Conservation (phyloP, 352 stramenopile species). For the Hyaloperonospora arabidopsidis region DNA sequence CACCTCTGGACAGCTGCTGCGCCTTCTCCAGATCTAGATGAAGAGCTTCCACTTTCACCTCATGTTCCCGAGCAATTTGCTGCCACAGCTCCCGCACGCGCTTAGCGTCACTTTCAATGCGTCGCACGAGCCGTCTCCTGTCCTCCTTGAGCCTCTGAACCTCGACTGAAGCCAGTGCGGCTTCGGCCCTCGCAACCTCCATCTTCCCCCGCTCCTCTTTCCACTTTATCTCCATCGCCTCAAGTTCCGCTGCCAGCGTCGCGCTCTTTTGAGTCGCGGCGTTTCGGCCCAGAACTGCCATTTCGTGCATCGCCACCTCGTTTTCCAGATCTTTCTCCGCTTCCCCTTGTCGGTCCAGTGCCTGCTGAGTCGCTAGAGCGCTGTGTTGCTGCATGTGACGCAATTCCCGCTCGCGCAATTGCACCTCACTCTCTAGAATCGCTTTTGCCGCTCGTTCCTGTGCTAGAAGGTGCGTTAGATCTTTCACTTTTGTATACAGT, state of each 20-base stretch:
- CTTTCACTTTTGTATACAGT: constrained; percentile 39
- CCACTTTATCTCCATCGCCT: constrained; percentile 45
- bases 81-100: constrained; percentile 72
- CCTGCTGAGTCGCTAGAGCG: constrained; percentile 39
- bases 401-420: constrained; percentile 61
- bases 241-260: constrained; percentile 39
- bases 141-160: constrained; percentile 34
- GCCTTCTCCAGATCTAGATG: constrained; percentile 35
- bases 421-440: constrained; percentile 49
- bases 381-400: constrained; percentile 56
- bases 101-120: constrained; percentile 63
- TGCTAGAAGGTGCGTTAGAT: constrained; percentile 37
- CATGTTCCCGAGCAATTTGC: constrained; percentile 65
- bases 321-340: constrained; percentile 61
- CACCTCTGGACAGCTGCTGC: constrained; percentile 19
- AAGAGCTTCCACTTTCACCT: constrained; percentile 41
- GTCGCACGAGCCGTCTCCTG: constrained; percentile 51
- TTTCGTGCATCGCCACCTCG: constrained; percentile 42
- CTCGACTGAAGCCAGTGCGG: constrained; percentile 45
- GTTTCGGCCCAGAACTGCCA: constrained; percentile 43
- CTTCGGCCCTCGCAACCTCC: constrained; percentile 41
- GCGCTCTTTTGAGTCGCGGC: constrained; percentile 49
- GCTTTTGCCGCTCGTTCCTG: constrained; percentile 31
- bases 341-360: constrained; percentile 38
- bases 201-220: constrained; percentile 61